A percentile compares a stretch with the other conserved stretches of the same genome.
These are phyloP conservation scores for Typha latifolia DNA, from an alignment of 176 grass and related monocot genomes.

Conservation along the genomic window DNA sequence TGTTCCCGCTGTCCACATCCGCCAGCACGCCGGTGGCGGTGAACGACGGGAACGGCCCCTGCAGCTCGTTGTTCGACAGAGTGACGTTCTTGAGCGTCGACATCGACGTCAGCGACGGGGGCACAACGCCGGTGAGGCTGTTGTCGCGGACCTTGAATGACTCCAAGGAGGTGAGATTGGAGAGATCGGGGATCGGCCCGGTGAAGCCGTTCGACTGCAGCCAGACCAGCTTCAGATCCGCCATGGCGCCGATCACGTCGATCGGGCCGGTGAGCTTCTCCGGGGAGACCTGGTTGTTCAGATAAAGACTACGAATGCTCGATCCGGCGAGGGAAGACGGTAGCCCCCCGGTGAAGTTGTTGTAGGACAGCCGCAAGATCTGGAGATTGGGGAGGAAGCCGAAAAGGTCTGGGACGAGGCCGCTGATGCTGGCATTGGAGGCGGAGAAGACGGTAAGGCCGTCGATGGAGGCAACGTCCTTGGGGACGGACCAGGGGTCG, in stretches of 20 bases:
- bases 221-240: slow-evolving; percentile 12
- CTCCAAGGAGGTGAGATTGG: slow-evolving; percentile 13
- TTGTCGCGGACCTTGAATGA: slow-evolving; percentile 20
- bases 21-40: background rate
- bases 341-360: slow-evolving; percentile 8
- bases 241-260: slow-evolving; percentile 17
- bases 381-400: background rate
- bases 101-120: background rate
- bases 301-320: background rate
- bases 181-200: slow-evolving; percentile 21
- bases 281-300: slow-evolving; percentile 12
- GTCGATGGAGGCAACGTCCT: background rate
- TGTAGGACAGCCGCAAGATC: slow-evolving; percentile 12
- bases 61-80: slow-evolving; percentile 17
- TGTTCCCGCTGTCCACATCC: slow-evolving; percentile 43
- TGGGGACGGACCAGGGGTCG: slow-evolving; percentile 3
- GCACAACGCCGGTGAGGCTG: slow-evolving; percentile 16
- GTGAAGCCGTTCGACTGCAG: slow-evolving; percentile 22
- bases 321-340: slow-evolving; percentile 6
- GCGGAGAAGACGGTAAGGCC: slow-evolving; percentile 7
- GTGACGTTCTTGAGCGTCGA: slow-evolving; percentile 7
- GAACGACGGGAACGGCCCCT: slow-evolving; percentile 44
- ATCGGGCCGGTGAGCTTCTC: slow-evolving; percentile 10
- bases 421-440: slow-evolving; percentile 1
- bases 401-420: slow-evolving; percentile 14